Conservation (phyloP, 768 basidiomycete species). For the Amanita thiersii region DNA sequence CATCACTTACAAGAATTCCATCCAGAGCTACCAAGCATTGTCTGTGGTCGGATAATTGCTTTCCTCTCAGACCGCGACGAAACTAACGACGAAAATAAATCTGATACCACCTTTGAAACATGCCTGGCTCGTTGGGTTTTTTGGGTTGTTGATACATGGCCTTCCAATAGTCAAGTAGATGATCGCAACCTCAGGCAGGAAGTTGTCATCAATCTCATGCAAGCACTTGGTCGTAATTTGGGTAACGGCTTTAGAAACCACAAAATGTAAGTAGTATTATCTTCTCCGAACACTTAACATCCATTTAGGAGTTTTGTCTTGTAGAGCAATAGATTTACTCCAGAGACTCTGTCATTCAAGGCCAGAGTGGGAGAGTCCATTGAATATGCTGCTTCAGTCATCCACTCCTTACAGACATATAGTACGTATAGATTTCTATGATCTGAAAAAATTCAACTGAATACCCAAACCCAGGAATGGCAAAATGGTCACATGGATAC, state of each 20-base stretch:
- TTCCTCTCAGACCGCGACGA: slow-evolving; percentile 17
- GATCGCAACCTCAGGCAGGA: slow-evolving; percentile 38
- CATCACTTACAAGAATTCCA: slow-evolving; percentile 50
- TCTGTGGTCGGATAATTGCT: slow-evolving; percentile 38
- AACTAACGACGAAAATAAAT: slow-evolving; percentile 13
- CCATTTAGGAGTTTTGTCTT: neutral
- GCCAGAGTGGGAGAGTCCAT: slow-evolving; percentile 13
- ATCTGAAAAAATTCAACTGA: neutral
- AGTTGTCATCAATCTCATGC: slow-evolving; percentile 35
- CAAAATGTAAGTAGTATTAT: slow-evolving; percentile 26
- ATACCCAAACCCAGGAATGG: slow-evolving; percentile 36
- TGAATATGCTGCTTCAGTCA: slow-evolving; percentile 16
- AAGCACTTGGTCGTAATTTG: slow-evolving; percentile 33
- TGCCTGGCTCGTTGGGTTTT: slow-evolving; percentile 65
- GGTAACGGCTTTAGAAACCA: slow-evolving; percentile 11
- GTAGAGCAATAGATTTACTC: slow-evolving; percentile 4
- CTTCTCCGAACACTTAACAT: slow-evolving; percentile 3
- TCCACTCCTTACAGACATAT: slow-evolving; percentile 10
- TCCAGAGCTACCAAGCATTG: slow-evolving; percentile 38
- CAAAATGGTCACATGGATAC: slow-evolving; percentile 35
- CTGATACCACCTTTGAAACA: slow-evolving; percentile 39
- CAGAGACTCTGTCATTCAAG: slow-evolving; percentile 2
- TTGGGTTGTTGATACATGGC: slow-evolving; percentile 47
- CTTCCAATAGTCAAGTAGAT: slow-evolving; percentile 14
- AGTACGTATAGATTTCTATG: slow-evolving; percentile 12